These are phyloP conservation scores for Suillus cothurnatus DNA, from an alignment of 768 basidiomycete genomes.

Conservation along the genomic window DNA sequence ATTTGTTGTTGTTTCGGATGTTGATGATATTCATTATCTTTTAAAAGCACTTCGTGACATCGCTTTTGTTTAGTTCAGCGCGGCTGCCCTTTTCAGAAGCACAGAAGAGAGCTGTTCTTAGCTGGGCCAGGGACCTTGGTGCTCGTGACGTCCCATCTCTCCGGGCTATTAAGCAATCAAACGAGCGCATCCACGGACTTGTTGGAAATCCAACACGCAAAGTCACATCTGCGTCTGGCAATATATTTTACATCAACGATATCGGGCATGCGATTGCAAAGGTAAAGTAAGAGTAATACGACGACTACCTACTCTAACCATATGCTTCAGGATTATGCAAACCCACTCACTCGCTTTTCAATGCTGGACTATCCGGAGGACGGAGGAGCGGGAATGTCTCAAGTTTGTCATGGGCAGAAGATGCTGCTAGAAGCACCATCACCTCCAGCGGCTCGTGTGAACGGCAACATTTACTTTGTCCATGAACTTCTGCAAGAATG, in stretches of 20 bases:
- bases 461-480: constrained; percentile 11
- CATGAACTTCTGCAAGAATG: constrained; percentile 12
- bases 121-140: constrained; percentile 28
- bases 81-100: constrained; percentile 27
- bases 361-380: constrained; percentile 20
- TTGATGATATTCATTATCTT: background rate
- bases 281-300: background rate
- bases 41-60: constrained; percentile 19
- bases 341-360: background rate
- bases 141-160: constrained; percentile 27
- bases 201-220: constrained; percentile 26
- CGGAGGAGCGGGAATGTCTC: constrained; percentile 4
- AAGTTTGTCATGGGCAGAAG: constrained; percentile 17
- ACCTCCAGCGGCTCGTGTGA: constrained; percentile 13
- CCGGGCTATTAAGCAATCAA: constrained; percentile 13
- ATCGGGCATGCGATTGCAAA: constrained; percentile 26
- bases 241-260: constrained; percentile 26
- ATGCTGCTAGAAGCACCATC: constrained; percentile 11
- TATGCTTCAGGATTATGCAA: background rate
- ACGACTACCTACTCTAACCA: background rate
- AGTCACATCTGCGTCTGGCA: constrained; percentile 20
- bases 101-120: constrained; percentile 29
- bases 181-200: background rate
- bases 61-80: constrained; percentile 31
- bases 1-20: background rate